Conservation (phyloP, 2,329 filamentous ascomycete genomes). For the Epicoccum sorghinum region DNA sequence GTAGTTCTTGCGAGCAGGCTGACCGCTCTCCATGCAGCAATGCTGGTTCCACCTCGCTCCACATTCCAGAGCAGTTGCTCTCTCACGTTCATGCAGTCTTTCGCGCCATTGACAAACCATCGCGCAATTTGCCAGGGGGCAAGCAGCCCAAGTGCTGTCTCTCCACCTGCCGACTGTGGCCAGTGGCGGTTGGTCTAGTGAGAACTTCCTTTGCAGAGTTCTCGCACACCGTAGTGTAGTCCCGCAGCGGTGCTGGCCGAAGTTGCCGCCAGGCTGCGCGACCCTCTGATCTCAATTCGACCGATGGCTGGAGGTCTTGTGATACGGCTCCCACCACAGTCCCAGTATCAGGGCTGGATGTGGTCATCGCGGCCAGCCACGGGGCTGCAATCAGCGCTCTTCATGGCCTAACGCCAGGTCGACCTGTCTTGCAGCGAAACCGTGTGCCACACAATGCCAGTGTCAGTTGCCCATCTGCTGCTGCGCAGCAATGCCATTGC, state of each 20-base stretch:
- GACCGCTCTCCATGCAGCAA: slow-evolving; percentile 32
- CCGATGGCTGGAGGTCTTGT: slow-evolving; percentile 37
- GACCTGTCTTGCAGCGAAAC: slow-evolving; percentile 40
- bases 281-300: slow-evolving; percentile 21
- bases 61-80: slow-evolving; percentile 30
- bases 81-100: slow-evolving; percentile 16
- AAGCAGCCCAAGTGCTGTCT: slow-evolving; percentile 24
- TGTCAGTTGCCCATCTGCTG: slow-evolving; percentile 26
- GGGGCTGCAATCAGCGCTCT: slow-evolving; percentile 36
- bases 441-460: slow-evolving; percentile 27
- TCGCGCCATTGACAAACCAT: slow-evolving; percentile 14
- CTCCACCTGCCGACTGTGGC: slow-evolving; percentile 22
- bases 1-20: slow-evolving; percentile 23
- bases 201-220: slow-evolving; percentile 22
- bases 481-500: slow-evolving; percentile 27
- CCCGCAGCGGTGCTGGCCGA: slow-evolving; percentile 26
- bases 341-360: slow-evolving; percentile 20
- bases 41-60: slow-evolving; percentile 34
- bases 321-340: slow-evolving; percentile 29
- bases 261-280: slow-evolving; percentile 29
- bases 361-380: slow-evolving; percentile 36
- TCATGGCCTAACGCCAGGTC: slow-evolving; percentile 32
- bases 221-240: slow-evolving; percentile 17
- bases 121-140: slow-evolving; percentile 20
- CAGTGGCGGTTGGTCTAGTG: slow-evolving; percentile 18